phyloP scores from a whole-genome alignment of 2,329 filamentous ascomycete genomes.

The Eutypella sp. region DNA sequence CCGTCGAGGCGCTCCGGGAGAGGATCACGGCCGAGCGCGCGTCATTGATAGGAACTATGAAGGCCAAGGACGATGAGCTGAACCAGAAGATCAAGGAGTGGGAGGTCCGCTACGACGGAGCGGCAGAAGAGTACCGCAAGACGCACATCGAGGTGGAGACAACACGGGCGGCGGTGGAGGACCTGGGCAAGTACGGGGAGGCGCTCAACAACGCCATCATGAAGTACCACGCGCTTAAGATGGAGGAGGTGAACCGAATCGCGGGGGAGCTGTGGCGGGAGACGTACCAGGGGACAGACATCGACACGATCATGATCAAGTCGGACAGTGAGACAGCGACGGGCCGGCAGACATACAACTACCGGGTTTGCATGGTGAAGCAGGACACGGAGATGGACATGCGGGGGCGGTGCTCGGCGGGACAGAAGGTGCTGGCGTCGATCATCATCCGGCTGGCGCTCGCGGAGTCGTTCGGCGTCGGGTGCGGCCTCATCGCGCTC shows the following conservation, averaged over 20 bases:
- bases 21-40: conserved; percentile 67
- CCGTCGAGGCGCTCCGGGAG: conserved; percentile 64
- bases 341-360: conserved; percentile 86
- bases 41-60: conserved; percentile 71
- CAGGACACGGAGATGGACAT: conserved; percentile 98
- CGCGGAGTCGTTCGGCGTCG: conserved; percentile 92
- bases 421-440: conserved; percentile 91
- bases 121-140: conserved; percentile 75
- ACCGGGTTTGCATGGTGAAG: conserved; percentile 97
- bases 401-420: conserved; percentile 93
- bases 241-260: conserved; percentile 96
- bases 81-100: conserved; percentile 69
- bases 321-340: conserved; percentile 76
- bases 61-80: conserved; percentile 79
- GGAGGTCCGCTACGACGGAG: conserved; percentile 81
- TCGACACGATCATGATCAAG: conserved; percentile 92
- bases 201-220: conserved; percentile 96
- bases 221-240: conserved; percentile 93
- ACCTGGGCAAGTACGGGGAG: conserved; percentile 73
- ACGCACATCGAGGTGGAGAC: conserved; percentile 86
- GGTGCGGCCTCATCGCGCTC: conserved; percentile 92
- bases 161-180: conserved; percentile 87
- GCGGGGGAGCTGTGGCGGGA: conserved; percentile 94
- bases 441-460: conserved; percentile 97
- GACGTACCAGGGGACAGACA: conserved; percentile 95